Base-by-base conservation (phyloP, 768 basidiomycete species). In the Brasilioporus rufonigricans region DNA sequence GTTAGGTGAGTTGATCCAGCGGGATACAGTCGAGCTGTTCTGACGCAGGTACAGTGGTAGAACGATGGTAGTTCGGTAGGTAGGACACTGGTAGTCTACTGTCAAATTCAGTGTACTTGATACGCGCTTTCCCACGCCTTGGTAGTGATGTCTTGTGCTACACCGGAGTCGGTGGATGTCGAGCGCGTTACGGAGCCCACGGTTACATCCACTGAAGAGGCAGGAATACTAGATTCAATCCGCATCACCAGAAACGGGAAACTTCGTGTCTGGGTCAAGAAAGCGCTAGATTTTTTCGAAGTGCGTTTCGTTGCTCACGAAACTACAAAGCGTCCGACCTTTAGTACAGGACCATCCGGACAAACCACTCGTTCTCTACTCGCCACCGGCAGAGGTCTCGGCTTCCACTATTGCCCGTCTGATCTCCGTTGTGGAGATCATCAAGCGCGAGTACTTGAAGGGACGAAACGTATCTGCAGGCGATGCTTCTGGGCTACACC, bases 401-500 rank as follows among this genome's bases (percentile, higher is more conserved):
- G 64, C 68, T 16, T 70, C 74, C 3, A 76, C 80, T 0, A 70
- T 74, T 33, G 83, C 89, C 0, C 81, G 86, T 1, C 77, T 95
- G 9, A 75, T 94, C 35, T 83, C 86, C 1, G 87, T 91, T 4
- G 85, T 84, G 1, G 92, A 95, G 69, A 89, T 93, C 52, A 81
- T 92, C 62, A 93, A 93, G 64, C 81, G 92, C 26, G 88, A 92
- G 65, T 92, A 84, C 64, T 57, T 89, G 50, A 83, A 83, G 52
- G 66, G 65, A 16, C 72, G 86, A 7, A 77, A 78, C 39, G 59
- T 68, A 19, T 78, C 71, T 13, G 76, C 74, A 2, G 67, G 69
- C n/a, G 73, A 74, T 41, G 65, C 74, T 26, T 67, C 69, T 4
- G 89, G 89, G 4, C 69, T 92, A 32, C 80, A 89, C 64, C 90